Evolutionary conservation across 441 rosid species (phyloP).

Genomic region (Croton laevigatus): DNA sequence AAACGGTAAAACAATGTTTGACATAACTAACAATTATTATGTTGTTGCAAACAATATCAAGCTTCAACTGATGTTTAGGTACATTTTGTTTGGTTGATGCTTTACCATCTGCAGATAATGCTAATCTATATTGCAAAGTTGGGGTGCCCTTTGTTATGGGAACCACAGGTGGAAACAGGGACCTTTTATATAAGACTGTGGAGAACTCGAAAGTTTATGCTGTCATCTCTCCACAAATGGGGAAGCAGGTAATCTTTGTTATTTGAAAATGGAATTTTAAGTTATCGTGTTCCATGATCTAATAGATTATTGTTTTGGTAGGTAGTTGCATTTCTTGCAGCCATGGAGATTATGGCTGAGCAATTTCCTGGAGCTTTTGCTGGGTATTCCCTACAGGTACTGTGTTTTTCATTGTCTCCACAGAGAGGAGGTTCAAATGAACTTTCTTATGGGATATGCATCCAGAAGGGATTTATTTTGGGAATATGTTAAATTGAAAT

Average conservation of each 20-base stretch:
- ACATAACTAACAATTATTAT: neutral
- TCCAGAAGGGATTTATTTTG: neutral
- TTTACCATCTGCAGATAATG: conserved; percentile 50
- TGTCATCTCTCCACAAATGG: conserved; percentile 89
- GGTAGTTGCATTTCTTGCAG: conserved; percentile 97
- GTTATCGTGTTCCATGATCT: conserved; percentile 13
- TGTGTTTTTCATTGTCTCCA: conserved; percentile 2
- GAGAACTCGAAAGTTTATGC: conserved; percentile 60
- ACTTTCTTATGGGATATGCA: neutral
- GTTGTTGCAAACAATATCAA: neutral
- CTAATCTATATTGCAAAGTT: conserved; percentile 68
- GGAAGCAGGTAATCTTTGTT: conserved; percentile 53
- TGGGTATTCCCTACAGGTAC: conserved; percentile 79
- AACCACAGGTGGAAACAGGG: conserved; percentile 84
- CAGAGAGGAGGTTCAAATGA: neutral
- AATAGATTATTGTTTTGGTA: conserved; percentile 26
- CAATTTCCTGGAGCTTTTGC: conserved; percentile 87
- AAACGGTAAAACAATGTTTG: neutral
- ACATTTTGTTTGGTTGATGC: neutral
- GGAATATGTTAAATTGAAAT: neutral
- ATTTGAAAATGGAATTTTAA: neutral
- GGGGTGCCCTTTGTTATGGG: conserved; percentile 95
- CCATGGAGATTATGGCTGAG: conserved; percentile 88
- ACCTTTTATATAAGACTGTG: conserved; percentile 50
- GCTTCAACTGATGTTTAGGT: neutral